Evolutionary conservation across 306 rosid species (phyloP).

Genomic region (Cicer yamashitae): DNA sequence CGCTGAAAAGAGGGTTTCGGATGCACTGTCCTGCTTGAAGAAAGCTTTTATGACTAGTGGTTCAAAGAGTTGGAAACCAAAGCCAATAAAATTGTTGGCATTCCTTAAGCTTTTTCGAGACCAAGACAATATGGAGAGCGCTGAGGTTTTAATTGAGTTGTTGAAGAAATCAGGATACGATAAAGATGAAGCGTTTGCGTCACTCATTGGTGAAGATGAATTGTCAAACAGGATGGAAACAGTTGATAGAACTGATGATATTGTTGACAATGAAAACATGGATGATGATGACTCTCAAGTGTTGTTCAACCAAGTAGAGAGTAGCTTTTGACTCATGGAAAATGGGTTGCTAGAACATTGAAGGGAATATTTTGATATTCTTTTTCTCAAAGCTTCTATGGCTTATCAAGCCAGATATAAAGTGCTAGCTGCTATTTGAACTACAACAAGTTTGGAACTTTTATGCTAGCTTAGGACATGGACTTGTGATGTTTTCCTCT

Average conservation of each 20-base stretch:
- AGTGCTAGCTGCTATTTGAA: conserved; percentile 21
- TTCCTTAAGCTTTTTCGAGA: conserved; percentile 67
- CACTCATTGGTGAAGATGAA: conserved; percentile 54
- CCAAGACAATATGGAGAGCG: conserved; percentile 57
- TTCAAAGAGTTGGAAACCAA: conserved; percentile 82
- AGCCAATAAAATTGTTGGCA: conserved; percentile 54
- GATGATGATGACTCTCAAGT: conserved; percentile 61
- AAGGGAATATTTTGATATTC: conserved; percentile 1
- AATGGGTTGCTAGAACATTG: conserved; percentile 26
- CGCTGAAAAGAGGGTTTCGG: conserved; percentile 58
- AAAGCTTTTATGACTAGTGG: conserved; percentile 67
- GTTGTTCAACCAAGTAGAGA: conserved; percentile 58
- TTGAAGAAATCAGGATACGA: conserved; percentile 62
- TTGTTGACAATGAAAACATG: conserved; percentile 39
- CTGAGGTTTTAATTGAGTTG: conserved; percentile 58
- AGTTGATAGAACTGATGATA: conserved; percentile 38
- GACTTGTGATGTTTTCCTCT: conserved; percentile 4
- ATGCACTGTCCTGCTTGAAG: conserved; percentile 74
- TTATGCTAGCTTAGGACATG: not conserved
- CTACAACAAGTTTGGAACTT: not conserved
- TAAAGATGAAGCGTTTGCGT: conserved; percentile 57
- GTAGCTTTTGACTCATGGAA: conserved; percentile 37
- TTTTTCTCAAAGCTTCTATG: not conserved
- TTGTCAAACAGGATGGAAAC: conserved; percentile 32
- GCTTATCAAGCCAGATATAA: conserved; percentile 16